phyloP scores from a whole-genome alignment of 257 asterid genomes.

The Nicotiana tomentosiformis region DNA sequence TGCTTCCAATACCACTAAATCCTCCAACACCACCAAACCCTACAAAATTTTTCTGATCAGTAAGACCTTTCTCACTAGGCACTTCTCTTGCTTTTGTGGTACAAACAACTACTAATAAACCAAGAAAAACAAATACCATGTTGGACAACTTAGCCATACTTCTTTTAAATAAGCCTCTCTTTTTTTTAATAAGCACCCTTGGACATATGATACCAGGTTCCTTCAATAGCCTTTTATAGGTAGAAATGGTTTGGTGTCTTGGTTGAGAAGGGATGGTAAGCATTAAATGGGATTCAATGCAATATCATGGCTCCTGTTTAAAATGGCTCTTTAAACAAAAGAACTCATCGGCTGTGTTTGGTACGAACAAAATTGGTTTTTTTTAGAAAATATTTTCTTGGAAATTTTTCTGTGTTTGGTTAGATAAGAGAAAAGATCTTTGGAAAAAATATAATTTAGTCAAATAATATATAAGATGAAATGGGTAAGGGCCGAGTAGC shows the following conservation, averaged over 20 bases:
- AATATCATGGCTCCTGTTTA: too few species aligned
- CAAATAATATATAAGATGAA: too few species aligned
- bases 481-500: too few species aligned
- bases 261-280: conserved; percentile 1
- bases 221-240: conserved; percentile 14
- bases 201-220: neutral
- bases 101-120: conserved; percentile 15
- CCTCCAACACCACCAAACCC: conserved; percentile 26
- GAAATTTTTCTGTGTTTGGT: too few species aligned
- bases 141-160: conserved; percentile 26
- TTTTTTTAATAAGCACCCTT: neutral
- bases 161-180: neutral
- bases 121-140: conserved; percentile 15
- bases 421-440: too few species aligned
- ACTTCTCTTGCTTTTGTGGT: conserved; percentile 27
- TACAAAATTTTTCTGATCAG: conserved; percentile 30
- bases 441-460: too few species aligned
- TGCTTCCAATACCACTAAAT: conserved; percentile 11
- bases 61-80: conserved; percentile 26
- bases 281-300: conserved; percentile 21
- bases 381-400: too few species aligned
- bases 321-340: too few species aligned
- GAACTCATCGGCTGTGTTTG: too few species aligned
- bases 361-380: too few species aligned
- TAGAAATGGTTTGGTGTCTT: neutral